A percentile compares a stretch with the other conserved stretches of the same genome.
These are phyloP conservation scores for Endoconidiophora laricicola DNA, from an alignment of 2,329 filamentous ascomycete genomes.

Conservation along the genomic window DNA sequence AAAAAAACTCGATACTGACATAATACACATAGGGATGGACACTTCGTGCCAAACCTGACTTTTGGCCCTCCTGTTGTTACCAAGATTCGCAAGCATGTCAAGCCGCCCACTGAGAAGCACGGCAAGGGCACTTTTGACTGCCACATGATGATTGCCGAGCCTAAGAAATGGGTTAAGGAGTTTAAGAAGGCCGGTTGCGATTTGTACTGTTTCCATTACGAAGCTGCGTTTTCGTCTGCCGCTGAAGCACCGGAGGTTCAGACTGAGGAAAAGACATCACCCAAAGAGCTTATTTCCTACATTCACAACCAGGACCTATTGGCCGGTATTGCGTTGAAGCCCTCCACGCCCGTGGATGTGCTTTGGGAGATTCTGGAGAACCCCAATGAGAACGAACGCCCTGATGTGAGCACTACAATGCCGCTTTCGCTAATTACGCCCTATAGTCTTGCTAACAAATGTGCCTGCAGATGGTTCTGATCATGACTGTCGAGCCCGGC, in stretches of 20 bases:
- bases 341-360: slow-evolving; percentile 76
- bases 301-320: slow-evolving; percentile 80
- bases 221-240: slow-evolving; percentile 78
- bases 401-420: slow-evolving; percentile 52
- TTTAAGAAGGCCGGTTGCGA: slow-evolving; percentile 91
- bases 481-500: slow-evolving; percentile 96
- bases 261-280: slow-evolving; percentile 57
- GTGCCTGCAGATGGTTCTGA: slow-evolving; percentile 66
- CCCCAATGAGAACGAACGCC: slow-evolving; percentile 53
- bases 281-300: slow-evolving; percentile 71
- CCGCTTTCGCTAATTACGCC: background rate
- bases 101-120: slow-evolving; percentile 48
- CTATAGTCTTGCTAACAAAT: slow-evolving; percentile 10
- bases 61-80: slow-evolving; percentile 91
- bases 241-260: slow-evolving; percentile 60
- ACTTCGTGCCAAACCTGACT: slow-evolving; percentile 97
- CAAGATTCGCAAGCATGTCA: slow-evolving; percentile 78
- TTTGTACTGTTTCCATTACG: slow-evolving; percentile 99
- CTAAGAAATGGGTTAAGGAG: slow-evolving; percentile 94
- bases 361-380: slow-evolving; percentile 78
- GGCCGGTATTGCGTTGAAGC: slow-evolving; percentile 92
- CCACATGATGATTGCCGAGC: slow-evolving; percentile 99
- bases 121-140: slow-evolving; percentile 93
- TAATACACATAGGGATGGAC: slow-evolving; percentile 59
- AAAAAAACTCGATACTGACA: slow-evolving; percentile 1